phyloP scores from a whole-genome alignment of 306 rosid genomes.

The Cajanus cajan region DNA sequence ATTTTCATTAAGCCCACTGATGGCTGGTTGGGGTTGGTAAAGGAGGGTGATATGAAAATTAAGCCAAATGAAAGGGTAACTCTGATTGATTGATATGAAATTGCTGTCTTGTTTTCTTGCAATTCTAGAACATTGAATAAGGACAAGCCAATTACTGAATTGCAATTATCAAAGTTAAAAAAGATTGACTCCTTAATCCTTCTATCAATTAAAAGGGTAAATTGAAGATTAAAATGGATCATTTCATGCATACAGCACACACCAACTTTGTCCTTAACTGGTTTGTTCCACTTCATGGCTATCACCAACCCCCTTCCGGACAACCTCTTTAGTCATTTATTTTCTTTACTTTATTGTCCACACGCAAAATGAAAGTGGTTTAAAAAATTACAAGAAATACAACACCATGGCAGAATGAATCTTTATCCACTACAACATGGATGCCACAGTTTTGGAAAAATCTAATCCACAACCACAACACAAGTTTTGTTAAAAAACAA shows the following conservation, averaged over 20 bases:
- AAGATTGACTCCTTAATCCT: neutral
- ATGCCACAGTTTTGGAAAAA: constrained; percentile 23
- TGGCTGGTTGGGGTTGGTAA: constrained; percentile 46
- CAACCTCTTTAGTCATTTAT: neutral
- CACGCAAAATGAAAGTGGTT: neutral
- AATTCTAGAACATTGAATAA: constrained; percentile 1
- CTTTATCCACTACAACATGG: neutral
- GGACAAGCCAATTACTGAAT: neutral
- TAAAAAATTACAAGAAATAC: neutral
- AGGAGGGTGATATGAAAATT: constrained; percentile 27
- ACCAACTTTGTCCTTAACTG: neutral
- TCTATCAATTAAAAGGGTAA: neutral
- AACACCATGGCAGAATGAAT: neutral
- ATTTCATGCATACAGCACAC: neutral
- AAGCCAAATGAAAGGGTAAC: neutral
- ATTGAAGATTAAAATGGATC: neutral
- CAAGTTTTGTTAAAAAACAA: neutral
- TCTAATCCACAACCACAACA: neutral
- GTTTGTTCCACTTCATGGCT: neutral
- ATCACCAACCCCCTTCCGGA: neutral
- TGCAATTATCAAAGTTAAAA: neutral
- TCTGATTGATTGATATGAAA: constrained; percentile 25
- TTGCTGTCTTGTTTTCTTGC: neutral
- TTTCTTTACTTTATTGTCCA: neutral
- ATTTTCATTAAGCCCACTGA: constrained; percentile 51